Evolutionary conservation across 495 filamentous ascomycete species (phyloP).

Genomic region (Hypoxylon crocopeplum): DNA sequence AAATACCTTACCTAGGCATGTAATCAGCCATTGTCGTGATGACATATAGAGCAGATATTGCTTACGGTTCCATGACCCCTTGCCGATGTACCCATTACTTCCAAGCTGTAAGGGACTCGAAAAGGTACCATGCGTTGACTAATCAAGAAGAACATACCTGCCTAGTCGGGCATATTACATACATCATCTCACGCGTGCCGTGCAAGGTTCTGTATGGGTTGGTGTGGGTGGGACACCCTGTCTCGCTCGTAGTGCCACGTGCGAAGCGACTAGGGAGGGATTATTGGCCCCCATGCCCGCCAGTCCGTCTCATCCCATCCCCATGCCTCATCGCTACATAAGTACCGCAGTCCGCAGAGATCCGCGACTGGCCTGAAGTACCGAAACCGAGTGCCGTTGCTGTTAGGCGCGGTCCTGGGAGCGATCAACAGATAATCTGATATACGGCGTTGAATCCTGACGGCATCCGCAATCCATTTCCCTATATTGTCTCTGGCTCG

Average conservation of each 20-base stretch:
- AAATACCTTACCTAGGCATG: slow-evolving; percentile 7
- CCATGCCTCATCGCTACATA: too few species aligned
- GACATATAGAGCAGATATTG: slow-evolving; percentile 13
- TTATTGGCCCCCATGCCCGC: slow-evolving; percentile 24
- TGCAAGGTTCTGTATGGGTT: slow-evolving; percentile 18
- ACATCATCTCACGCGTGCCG: slow-evolving; percentile 25
- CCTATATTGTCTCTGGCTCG: background rate
- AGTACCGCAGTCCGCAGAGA: slow-evolving; percentile 2
- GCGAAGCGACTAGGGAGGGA: slow-evolving; percentile 23
- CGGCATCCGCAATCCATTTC: background rate
- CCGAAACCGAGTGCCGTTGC: slow-evolving; percentile 13
- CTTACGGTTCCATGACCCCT: slow-evolving; percentile 2
- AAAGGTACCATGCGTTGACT: slow-evolving; percentile 15
- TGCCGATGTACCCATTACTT: background rate
- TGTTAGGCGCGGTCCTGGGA: background rate
- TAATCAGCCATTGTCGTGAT: slow-evolving; percentile 21
- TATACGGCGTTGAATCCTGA: background rate
- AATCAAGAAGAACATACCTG: slow-evolving; percentile 16
- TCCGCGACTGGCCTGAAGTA: slow-evolving; percentile 1
- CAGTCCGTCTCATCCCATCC: slow-evolving; percentile 14
- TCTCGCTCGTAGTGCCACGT: slow-evolving; percentile 28
- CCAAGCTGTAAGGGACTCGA: background rate
- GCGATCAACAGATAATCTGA: background rate
- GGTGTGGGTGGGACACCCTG: background rate
- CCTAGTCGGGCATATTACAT: slow-evolving; percentile 24